Percentiles rank a stretch among this genome's conserved stretches.
Conservation (phyloP, 2,329 filamentous ascomycete species). For the Emmonsiellopsis sp. region DNA sequence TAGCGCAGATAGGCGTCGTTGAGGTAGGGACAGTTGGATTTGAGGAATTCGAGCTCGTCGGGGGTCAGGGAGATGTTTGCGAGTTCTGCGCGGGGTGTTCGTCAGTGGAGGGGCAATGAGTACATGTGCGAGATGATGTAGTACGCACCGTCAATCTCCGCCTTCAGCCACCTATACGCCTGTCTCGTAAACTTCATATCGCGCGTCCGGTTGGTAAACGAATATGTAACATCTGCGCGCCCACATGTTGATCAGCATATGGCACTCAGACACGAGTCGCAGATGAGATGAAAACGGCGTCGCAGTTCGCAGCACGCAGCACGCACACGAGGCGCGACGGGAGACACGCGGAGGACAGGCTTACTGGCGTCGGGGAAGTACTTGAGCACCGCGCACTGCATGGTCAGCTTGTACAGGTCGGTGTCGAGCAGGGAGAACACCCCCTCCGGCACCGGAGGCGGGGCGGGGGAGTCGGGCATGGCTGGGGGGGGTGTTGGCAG, state of each 20-base stretch:
- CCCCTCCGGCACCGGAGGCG: conserved; percentile 45
- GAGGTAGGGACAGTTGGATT: conserved; percentile 71
- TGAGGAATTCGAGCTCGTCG: conserved; percentile 73
- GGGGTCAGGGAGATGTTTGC: conserved; percentile 68
- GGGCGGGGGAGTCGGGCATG: background rate
- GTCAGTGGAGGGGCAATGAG: background rate
- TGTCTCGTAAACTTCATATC: conserved; percentile 80
- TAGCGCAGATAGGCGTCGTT: conserved; percentile 68
- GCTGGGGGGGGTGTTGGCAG: background rate
- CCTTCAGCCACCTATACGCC: conserved; percentile 75
- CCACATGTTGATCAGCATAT: background rate
- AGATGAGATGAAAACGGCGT: background rate
- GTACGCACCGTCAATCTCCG: conserved; percentile 63
- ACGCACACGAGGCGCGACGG: background rate
- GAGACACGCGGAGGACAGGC: conserved; percentile 10
- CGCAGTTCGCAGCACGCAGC: background rate
- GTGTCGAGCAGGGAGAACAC: conserved; percentile 77
- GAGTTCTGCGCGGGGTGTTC: conserved; percentile 52
- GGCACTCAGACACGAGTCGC: background rate
- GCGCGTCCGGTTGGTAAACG: conserved; percentile 90
- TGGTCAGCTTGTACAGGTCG: conserved; percentile 90
- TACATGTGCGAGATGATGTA: background rate
- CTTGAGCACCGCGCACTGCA: conserved; percentile 94
- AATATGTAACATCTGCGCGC: conserved; percentile 65
- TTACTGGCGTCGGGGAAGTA: conserved; percentile 64